Evolutionary conservation across 306 rosid species (phyloP).

Genomic region (Gastrolobium villosum): DNA sequence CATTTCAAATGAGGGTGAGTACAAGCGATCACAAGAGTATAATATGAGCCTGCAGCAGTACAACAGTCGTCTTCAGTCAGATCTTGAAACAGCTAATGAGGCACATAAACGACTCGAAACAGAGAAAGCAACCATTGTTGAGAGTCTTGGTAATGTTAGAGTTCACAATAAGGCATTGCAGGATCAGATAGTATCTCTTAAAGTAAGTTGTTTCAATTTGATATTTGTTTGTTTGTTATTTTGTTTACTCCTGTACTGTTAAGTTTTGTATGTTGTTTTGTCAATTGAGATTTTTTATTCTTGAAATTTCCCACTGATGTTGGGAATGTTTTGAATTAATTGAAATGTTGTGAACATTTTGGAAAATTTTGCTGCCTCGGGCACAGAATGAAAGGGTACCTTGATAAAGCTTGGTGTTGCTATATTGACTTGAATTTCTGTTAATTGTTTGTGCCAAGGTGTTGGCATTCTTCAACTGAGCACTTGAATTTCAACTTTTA

Average conservation of each 20-base stretch:
- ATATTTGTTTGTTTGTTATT: not conserved
- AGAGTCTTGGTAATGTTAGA: slow-evolving; percentile 76
- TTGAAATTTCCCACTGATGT: not conserved
- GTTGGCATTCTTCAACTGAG: slow-evolving; percentile 38
- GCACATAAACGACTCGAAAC: slow-evolving; percentile 76
- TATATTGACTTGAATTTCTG: slow-evolving; percentile 11
- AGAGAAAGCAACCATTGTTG: slow-evolving; percentile 85
- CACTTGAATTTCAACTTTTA: slow-evolving; percentile 15
- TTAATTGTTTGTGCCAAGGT: slow-evolving; percentile 27
- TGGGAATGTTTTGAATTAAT: slow-evolving; percentile 17
- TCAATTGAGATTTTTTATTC: not conserved
- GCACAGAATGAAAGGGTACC: not conserved
- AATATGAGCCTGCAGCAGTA: slow-evolving; percentile 88
- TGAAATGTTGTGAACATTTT: not conserved
- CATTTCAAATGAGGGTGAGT: slow-evolving; percentile 72
- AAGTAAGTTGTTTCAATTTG: slow-evolving; percentile 56
- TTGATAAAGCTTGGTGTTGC: not conserved
- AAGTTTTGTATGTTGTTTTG: not conserved
- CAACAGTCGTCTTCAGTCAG: slow-evolving; percentile 82
- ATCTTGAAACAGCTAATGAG: slow-evolving; percentile 70
- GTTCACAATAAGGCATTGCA: slow-evolving; percentile 84
- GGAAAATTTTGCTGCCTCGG: not conserved
- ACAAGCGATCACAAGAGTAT: slow-evolving; percentile 85
- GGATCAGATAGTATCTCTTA: slow-evolving; percentile 72
- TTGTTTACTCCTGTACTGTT: not conserved